A percentile compares a stretch with the other conserved stretches of the same genome.
Evolutionary conservation across 192 early-diverging fungal species (phyloP).

Genomic region (Coemansia sp.): DNA sequence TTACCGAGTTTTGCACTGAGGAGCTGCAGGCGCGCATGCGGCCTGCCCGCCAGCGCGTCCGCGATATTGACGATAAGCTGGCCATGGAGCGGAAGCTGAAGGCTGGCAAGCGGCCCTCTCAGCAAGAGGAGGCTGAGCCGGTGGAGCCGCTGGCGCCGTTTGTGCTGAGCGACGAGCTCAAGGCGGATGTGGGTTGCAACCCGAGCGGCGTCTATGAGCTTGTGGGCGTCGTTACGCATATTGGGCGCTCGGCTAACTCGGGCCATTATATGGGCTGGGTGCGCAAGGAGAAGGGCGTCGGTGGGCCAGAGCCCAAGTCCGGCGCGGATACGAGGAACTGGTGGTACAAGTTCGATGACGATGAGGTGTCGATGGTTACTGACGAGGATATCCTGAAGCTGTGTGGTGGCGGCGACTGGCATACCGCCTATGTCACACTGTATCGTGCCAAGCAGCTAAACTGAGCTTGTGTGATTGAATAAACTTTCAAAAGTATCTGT

Average conservation of each 20-base stretch:
- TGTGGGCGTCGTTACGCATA: slow-evolving; percentile 91
- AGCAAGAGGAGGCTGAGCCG: slow-evolving; percentile 30
- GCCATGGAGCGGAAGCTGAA: slow-evolving; percentile 58
- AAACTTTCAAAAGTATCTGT: no score
- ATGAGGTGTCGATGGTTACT: slow-evolving; percentile 82
- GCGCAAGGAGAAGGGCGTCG: slow-evolving; percentile 64
- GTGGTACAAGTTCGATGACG: slow-evolving; percentile 96
- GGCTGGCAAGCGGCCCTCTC: slow-evolving; percentile 18
- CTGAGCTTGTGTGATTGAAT: slow-evolving; percentile 11
- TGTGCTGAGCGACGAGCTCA: slow-evolving; percentile 69
- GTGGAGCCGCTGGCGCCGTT: slow-evolving; percentile 18
- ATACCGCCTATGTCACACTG: slow-evolving; percentile 85
- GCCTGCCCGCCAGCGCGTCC: slow-evolving; percentile 64
- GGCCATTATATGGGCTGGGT: slow-evolving; percentile 97
- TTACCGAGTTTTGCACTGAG: slow-evolving; percentile 79
- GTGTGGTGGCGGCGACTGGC: slow-evolving; percentile 87
- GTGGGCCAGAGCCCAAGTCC: slow-evolving; percentile 51
- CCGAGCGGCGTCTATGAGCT: slow-evolving; percentile 91
- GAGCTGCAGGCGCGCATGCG: slow-evolving; percentile 77
- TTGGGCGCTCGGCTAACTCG: slow-evolving; percentile 91
- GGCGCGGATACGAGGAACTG: slow-evolving; percentile 56
- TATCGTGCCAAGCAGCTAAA: slow-evolving; percentile 77
- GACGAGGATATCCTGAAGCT: slow-evolving; percentile 89
- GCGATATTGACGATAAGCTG: slow-evolving; percentile 72
- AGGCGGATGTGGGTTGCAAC: slow-evolving; percentile 81